Percentiles rank a stretch among this genome's conserved stretches.
These are phyloP conservation scores for Aspergillus nidulans DNA, from an alignment of 495 filamentous ascomycete genomes.

Conservation along the genomic window DNA sequence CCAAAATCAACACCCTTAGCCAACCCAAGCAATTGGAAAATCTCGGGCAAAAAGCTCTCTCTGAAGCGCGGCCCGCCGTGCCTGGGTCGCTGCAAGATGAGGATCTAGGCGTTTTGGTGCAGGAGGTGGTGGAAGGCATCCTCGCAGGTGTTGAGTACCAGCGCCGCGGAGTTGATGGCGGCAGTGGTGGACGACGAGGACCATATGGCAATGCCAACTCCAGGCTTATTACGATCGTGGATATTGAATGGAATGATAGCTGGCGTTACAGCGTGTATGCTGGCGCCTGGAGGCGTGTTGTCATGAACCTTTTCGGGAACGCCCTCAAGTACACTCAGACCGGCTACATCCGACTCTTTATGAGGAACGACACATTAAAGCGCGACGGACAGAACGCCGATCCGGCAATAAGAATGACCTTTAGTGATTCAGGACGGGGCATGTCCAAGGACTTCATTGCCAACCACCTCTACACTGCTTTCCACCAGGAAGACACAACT, in stretches of 20 bases:
- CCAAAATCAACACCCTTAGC: slow-evolving; percentile 50
- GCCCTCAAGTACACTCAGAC: slow-evolving; percentile 63
- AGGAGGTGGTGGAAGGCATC: slow-evolving; percentile 36
- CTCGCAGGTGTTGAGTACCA: slow-evolving; percentile 20
- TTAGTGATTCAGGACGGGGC: slow-evolving; percentile 43
- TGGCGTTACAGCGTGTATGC: slow-evolving; percentile 48
- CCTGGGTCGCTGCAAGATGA: slow-evolving; percentile 25
- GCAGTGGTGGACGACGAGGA: neutral
- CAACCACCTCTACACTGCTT: slow-evolving; percentile 39
- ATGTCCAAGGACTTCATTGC: slow-evolving; percentile 42
- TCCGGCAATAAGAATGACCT: slow-evolving; percentile 21
- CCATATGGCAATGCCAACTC: slow-evolving; percentile 9
- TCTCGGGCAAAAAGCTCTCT: neutral
- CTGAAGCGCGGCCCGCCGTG: neutral
- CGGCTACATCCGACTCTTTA: slow-evolving; percentile 54
- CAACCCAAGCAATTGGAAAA: slow-evolving; percentile 1
- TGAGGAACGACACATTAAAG: slow-evolving; percentile 35
- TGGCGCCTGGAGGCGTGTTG: slow-evolving; percentile 57
- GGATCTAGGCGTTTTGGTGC: slow-evolving; percentile 27
- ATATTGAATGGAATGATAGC: slow-evolving; percentile 47
- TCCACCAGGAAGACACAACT: slow-evolving; percentile 38
- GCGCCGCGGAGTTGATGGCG: neutral
- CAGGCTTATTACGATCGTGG: slow-evolving; percentile 46
- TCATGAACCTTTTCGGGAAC: slow-evolving; percentile 74
- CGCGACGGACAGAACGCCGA: slow-evolving; percentile 2